A percentile compares a stretch with the other conserved stretches of the same genome.
These are phyloP conservation scores for Aspergillus ruber DNA, from an alignment of 2,329 filamentous ascomycete genomes.

Conservation along the genomic window DNA sequence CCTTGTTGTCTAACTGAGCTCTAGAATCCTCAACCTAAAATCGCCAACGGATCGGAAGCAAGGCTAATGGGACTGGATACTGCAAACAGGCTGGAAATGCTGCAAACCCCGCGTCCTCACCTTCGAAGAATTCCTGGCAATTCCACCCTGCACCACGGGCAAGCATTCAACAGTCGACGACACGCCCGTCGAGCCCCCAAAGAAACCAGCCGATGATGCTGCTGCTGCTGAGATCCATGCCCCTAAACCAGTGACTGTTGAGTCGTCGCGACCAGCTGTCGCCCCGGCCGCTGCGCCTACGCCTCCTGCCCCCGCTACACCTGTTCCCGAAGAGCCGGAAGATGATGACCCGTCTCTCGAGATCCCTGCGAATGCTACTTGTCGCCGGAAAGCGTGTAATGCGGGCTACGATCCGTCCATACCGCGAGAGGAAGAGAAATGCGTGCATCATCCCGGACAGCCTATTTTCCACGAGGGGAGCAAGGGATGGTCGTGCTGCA, in stretches of 20 bases:
- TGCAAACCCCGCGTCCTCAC: slow-evolving; percentile 95
- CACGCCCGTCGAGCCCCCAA: slow-evolving; percentile 46
- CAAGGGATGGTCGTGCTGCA: slow-evolving; percentile 97
- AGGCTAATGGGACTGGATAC: too few species aligned
- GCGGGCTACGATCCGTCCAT: slow-evolving; percentile 55
- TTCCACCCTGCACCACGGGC: slow-evolving; percentile 86
- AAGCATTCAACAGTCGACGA: slow-evolving; percentile 86
- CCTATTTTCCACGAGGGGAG: slow-evolving; percentile 97
- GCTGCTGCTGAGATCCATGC: slow-evolving; percentile 15
- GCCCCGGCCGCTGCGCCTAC: slow-evolving; percentile 25
- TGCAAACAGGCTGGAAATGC: slow-evolving; percentile 80
- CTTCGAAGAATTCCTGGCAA: slow-evolving; percentile 95
- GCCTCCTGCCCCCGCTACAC: slow-evolving; percentile 24
- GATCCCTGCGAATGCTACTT: slow-evolving; percentile 67
- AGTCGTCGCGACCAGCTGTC: slow-evolving; percentile 12
- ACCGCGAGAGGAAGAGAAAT: slow-evolving; percentile 64
- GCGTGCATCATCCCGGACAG: slow-evolving; percentile 79
- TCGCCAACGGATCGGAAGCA: too few species aligned
- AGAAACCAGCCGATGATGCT: slow-evolving; percentile 25
- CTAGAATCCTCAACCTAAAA: too few species aligned
- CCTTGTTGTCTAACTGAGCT: slow-evolving; percentile 15
- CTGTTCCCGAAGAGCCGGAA: slow-evolving; percentile 61
- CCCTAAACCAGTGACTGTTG: slow-evolving; percentile 1
- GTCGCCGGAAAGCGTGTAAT: slow-evolving; percentile 71
- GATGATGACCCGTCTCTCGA: slow-evolving; percentile 72